These are phyloP conservation scores for Lactarius pseudohatsudake DNA, from an alignment of 768 basidiomycete species.

Conservation along the genomic window DNA sequence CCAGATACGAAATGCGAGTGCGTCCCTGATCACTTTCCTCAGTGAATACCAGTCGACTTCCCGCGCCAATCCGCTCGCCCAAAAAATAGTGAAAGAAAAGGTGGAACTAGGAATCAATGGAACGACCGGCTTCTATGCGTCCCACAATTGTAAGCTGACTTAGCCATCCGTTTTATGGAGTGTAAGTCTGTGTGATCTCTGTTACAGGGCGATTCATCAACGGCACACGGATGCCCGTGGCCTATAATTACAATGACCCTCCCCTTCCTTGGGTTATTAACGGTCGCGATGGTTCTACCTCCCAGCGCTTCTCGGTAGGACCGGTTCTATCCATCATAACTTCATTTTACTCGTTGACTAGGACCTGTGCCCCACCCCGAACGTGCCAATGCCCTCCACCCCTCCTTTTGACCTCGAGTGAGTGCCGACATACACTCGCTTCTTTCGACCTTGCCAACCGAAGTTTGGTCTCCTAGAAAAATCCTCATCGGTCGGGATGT, in stretches of 20 bases:
- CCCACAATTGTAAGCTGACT: conserved; percentile 49
- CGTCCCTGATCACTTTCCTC: neutral
- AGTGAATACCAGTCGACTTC: conserved; percentile 58
- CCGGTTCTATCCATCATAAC: neutral
- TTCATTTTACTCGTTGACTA: conserved; percentile 22
- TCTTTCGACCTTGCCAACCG: neutral
- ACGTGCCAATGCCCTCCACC: conserved; percentile 5
- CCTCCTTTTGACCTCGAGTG: conserved; percentile 26
- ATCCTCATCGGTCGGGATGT: conserved; percentile 14
- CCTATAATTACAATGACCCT: conserved; percentile 36
- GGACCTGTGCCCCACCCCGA: conserved; percentile 37
- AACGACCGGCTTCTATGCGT: conserved; percentile 44
- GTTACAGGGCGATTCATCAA: conserved; percentile 36
- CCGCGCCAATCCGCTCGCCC: conserved; percentile 56
- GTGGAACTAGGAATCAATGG: conserved; percentile 44
- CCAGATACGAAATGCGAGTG: neutral
- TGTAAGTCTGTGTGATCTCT: neutral
- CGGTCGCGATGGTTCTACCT: conserved; percentile 33
- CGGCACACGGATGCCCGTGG: conserved; percentile 32
- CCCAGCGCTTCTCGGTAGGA: conserved; percentile 38
- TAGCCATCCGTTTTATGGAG: neutral
- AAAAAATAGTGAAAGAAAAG: conserved; percentile 54
- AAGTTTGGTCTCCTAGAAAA: conserved; percentile 7
- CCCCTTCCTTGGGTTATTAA: conserved; percentile 35
- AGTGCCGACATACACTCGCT: neutral